These are phyloP conservation scores for Phaeophleospora eucalypticola DNA, from an alignment of 2,329 filamentous ascomycete species.

Conservation along the genomic window DNA sequence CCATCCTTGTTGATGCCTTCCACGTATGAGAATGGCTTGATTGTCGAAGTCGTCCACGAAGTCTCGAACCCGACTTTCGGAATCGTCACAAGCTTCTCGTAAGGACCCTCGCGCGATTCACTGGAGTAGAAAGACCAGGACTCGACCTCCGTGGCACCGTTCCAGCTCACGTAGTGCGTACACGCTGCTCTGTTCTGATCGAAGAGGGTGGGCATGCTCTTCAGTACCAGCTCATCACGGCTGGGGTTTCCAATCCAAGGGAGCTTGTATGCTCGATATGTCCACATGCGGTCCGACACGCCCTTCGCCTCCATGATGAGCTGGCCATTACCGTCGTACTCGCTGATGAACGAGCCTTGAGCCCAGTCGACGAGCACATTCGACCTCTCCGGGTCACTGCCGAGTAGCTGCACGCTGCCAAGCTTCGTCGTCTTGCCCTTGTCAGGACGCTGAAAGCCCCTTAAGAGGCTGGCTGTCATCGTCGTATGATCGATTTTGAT, in stretches of 20 bases:
- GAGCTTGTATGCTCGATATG: conserved; percentile 49
- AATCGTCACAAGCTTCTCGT: conserved; percentile 4
- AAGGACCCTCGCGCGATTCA: not conserved
- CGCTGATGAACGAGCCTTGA: conserved; percentile 4
- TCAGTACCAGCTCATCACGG: not conserved
- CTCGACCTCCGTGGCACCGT: conserved; percentile 42
- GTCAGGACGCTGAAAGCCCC: conserved; percentile 11
- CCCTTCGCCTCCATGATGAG: conserved; percentile 21
- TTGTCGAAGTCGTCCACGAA: not conserved
- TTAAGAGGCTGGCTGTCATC: conserved; percentile 11
- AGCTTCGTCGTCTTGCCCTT: conserved; percentile 3
- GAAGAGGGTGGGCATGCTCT: conserved; percentile 16
- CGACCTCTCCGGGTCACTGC: conserved; percentile 6
- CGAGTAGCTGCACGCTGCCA: conserved; percentile 10
- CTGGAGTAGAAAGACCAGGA: conserved; percentile 38
- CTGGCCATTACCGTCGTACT: conserved; percentile 1
- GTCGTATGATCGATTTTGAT: conserved; percentile 6
- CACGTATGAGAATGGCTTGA: not conserved
- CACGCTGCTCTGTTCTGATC: conserved; percentile 18
- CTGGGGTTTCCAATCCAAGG: conserved; percentile 35
- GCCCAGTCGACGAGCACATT: conserved; percentile 51
- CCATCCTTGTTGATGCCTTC: not conserved
- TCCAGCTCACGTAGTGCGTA: conserved; percentile 48
- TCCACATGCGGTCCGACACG: conserved; percentile 31
- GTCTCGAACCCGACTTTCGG: conserved; percentile 14